Evolutionary conservation across 2,329 filamentous ascomycete species (phyloP), one percentile per base, ranked within the genome.

Genomic region (Leptographium radiaticola): DNA sequence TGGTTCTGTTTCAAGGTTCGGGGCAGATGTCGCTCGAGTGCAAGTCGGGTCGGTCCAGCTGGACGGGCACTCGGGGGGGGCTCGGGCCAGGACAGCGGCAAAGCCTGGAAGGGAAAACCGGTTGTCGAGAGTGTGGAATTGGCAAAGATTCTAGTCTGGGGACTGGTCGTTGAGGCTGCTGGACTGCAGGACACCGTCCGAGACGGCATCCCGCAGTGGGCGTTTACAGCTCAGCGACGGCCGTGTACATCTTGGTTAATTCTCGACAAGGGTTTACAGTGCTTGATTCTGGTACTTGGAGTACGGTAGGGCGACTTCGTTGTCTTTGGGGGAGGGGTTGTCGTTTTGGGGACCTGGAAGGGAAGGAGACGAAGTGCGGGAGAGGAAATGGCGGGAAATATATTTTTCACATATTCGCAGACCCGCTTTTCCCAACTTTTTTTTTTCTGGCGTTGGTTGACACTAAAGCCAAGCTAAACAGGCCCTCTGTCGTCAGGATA

Each of bases 211-310:
- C 82, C 83, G 83, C 81, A 89, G 86, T 84, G 83, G 82, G 79
- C 73, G 80, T 88, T 90, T 89, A 94, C 85, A 91, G 87, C 86
- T 85, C 84, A 87, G 82, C 84, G 84, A 86, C 75, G 77, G 84
- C 82, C 83, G 76, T 81, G 80, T 80, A 81, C 79, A 83, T 84
- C 70, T 74, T 76, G 67, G 53, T 61, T 59, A 63, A 65, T 68
- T 76, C 75, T 86, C 82, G 84, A 86, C 83, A 76, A 83, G 84
- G 83, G 18, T 79, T 75, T 18, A 25, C 40, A 66, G 58, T 61
- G 59, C 65, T 62, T 60, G 65, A 53, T 58, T 58, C 60, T 66
- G 60, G 66, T 62, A 67, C 64, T 64, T 34, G 38, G 47, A 68
- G 59, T 64, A 57, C 60, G 62, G 57, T 71, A 74, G 70, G 68